A percentile compares a stretch with the other conserved stretches of the same genome.
These are phyloP conservation scores for Nemania bipapillata DNA, from an alignment of 2,329 filamentous ascomycete genomes.

Conservation along the genomic window DNA sequence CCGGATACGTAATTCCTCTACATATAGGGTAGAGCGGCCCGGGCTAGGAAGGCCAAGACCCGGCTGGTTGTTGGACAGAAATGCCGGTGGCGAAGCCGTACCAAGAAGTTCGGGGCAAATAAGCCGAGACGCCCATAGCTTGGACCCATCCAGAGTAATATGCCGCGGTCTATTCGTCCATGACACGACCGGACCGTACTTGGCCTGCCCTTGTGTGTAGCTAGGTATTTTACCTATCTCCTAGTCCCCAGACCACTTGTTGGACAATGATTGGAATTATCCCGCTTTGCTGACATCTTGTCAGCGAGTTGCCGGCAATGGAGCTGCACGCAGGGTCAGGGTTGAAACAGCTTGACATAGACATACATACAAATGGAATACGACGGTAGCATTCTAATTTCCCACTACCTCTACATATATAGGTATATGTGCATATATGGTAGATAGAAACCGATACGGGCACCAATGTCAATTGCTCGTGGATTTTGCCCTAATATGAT, in stretches of 20 bases:
- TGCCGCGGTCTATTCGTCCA: conserved; percentile 22
- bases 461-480: conserved; percentile 2
- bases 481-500: neutral
- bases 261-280: conserved; percentile 17
- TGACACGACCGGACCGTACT: conserved; percentile 8
- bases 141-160: conserved; percentile 32
- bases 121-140: conserved; percentile 29
- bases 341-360: conserved; percentile 23
- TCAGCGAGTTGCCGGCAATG: conserved; percentile 32
- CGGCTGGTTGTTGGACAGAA: conserved; percentile 27
- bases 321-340: conserved; percentile 33
- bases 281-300: conserved; percentile 26
- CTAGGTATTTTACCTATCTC: conserved; percentile 11
- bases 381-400: conserved; percentile 33
- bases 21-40: conserved; percentile 25
- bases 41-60: conserved; percentile 18
- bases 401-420: conserved; percentile 5
- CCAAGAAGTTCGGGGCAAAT: conserved; percentile 31
- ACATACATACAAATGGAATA: conserved; percentile 20
- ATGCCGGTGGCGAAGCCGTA: conserved; percentile 28
- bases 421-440: too few species aligned
- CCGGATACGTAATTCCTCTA: conserved; percentile 17
- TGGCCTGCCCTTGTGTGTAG: conserved; percentile 11
- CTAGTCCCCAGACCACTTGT: conserved; percentile 8
- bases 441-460: too few species aligned